Percentiles rank a stretch among this genome's conserved stretches.
phyloP scores from a whole-genome alignment of 73 alveolate genomes.

The Paramecium caudatum region DNA sequence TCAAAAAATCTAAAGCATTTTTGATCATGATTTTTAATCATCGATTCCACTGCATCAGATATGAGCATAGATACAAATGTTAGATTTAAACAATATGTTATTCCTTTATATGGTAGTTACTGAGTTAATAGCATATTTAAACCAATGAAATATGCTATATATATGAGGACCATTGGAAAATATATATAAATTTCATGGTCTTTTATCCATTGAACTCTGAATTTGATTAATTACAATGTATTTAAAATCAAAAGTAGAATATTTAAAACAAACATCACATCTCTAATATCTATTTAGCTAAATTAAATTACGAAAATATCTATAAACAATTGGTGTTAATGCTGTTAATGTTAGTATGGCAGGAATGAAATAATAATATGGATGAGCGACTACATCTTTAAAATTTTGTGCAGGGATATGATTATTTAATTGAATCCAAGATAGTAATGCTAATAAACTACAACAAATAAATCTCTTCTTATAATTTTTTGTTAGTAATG shows the following conservation, averaged over 20 bases:
- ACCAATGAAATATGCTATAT: neutral
- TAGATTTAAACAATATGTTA: neutral
- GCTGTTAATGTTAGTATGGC: too few species aligned
- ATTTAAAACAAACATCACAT: neutral
- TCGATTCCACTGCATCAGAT: neutral
- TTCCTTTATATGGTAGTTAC: neutral
- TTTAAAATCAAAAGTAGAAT: neutral
- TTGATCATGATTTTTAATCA: neutral
- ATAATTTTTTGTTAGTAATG: neutral
- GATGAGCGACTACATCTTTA: too few species aligned
- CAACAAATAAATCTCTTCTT: neutral
- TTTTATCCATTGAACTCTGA: neutral
- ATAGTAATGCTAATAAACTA: neutral
- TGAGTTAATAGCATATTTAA: neutral
- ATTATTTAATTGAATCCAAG: neutral
- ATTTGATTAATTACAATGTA: neutral
- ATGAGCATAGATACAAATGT: neutral
- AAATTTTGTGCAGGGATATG: too few species aligned
- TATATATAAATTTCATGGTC: neutral
- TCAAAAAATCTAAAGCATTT: neutral
- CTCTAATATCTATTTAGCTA: neutral
- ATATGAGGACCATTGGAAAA: neutral
- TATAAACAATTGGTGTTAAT: too few species aligned
- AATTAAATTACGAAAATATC: conserved; percentile 23
- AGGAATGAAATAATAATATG: too few species aligned